A percentile compares a stretch with the other conserved stretches of the same genome.
phyloP scores from a whole-genome alignment of 202 grass and related monocot species.

The Dendrocalamus latiflorus region DNA sequence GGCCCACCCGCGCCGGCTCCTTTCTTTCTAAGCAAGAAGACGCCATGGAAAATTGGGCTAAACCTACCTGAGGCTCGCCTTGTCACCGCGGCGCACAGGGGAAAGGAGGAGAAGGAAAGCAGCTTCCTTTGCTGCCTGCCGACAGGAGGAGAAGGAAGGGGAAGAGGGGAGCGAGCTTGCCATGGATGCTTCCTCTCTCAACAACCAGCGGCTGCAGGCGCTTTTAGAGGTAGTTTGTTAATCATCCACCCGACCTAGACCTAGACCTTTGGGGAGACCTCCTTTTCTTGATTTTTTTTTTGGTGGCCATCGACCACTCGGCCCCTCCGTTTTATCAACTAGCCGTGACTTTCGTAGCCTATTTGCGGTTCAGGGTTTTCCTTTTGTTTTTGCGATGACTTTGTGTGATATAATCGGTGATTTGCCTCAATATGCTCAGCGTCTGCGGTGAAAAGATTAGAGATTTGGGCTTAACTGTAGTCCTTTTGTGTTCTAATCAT shows the following conservation, averaged over 20 bases:
- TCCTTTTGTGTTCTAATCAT: not conserved
- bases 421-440: not conserved
- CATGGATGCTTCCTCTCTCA: slow-evolving; percentile 55
- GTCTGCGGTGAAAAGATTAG: not conserved
- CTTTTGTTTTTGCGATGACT: not conserved
- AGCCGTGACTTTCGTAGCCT: not conserved
- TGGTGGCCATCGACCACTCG: too few species aligned
- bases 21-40: too few species aligned
- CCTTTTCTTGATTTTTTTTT: too few species aligned
- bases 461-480: not conserved
- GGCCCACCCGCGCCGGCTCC: too few species aligned
- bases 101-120: too few species aligned
- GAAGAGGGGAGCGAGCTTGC: not conserved
- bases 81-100: too few species aligned
- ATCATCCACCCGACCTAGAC: too few species aligned
- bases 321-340: not conserved
- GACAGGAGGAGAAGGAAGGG: not conserved
- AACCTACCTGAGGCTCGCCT: too few species aligned
- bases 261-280: not conserved
- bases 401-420: not conserved
- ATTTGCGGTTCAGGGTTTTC: not conserved
- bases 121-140: too few species aligned
- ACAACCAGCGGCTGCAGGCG: slow-evolving; percentile 33
- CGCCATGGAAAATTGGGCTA: too few species aligned
- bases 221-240: slow-evolving; percentile 6